phyloP scores from a whole-genome alignment of 129 eudicot genomes.

The Erigeron canadensis region DNA sequence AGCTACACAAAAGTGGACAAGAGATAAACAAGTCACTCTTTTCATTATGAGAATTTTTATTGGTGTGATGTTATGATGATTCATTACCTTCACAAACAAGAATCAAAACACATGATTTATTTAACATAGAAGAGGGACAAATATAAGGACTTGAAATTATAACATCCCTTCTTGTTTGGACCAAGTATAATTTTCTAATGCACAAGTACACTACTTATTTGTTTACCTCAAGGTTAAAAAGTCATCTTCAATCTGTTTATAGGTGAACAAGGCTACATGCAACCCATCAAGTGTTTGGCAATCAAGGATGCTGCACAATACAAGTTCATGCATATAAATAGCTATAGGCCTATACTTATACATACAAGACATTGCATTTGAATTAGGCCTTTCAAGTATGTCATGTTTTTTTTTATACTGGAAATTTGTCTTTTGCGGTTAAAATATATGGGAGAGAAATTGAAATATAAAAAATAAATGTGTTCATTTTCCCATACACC shows the following conservation, averaged over 20 bases:
- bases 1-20: slow-evolving; percentile 17
- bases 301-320: slow-evolving; percentile 18
- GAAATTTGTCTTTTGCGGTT: slow-evolving; percentile 8
- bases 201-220: slow-evolving; percentile 22
- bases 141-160: slow-evolving; percentile 21
- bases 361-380: background rate
- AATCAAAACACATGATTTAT: slow-evolving; percentile 32
- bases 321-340: slow-evolving; percentile 6
- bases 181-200: slow-evolving; percentile 22
- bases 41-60: slow-evolving; percentile 29
- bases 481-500: slow-evolving; percentile 36
- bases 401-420: slow-evolving; percentile 17
- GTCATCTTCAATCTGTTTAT: slow-evolving; percentile 17
- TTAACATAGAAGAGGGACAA: slow-evolving; percentile 34
- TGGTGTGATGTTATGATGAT: slow-evolving; percentile 29
- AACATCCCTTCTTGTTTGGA: slow-evolving; percentile 32
- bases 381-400: background rate
- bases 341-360: background rate
- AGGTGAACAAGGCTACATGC: slow-evolving; percentile 27
- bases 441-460: background rate
- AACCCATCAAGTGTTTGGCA: slow-evolving; percentile 32
- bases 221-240: slow-evolving; percentile 10
- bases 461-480: slow-evolving; percentile 5
- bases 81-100: slow-evolving; percentile 36
- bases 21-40: slow-evolving; percentile 10